Conservation (phyloP, 768 basidiomycete genomes). For the Psilocybe sp. region DNA sequence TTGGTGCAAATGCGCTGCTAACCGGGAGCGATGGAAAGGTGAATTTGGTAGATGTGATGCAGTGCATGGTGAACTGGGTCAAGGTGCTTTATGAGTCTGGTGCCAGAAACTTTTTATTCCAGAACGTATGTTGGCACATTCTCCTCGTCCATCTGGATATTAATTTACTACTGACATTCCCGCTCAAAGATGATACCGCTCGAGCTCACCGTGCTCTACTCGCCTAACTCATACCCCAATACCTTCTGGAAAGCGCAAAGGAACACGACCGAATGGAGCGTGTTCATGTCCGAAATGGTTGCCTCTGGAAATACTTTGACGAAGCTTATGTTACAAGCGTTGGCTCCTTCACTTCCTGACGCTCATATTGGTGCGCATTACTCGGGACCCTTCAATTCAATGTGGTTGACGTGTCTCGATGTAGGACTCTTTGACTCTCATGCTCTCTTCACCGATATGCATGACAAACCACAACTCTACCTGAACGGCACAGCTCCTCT, state of each 20-base stretch:
- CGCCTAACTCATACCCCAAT: conserved; percentile 42
- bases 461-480: conserved; percentile 43
- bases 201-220: conserved; percentile 43
- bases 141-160: neutral
- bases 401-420: neutral
- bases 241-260: conserved; percentile 45
- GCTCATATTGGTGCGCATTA: conserved; percentile 52
- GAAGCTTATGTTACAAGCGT: conserved; percentile 42
- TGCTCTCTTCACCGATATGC: conserved; percentile 56
- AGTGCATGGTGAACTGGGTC: conserved; percentile 61
- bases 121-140: conserved; percentile 45
- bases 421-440: conserved; percentile 60
- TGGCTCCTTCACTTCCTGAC: conserved; percentile 41
- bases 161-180: neutral
- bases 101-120: conserved; percentile 64
- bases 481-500: conserved; percentile 62
- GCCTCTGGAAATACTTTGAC: conserved; percentile 49
- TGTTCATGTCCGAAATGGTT: conserved; percentile 51
- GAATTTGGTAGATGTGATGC: conserved; percentile 53
- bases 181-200: conserved; percentile 64
- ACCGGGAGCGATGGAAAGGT: conserved; percentile 43
- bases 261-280: conserved; percentile 56
- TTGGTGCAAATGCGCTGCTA: conserved; percentile 50
- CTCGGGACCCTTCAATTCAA: neutral
- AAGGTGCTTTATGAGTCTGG: conserved; percentile 52